Evolutionary conservation across 176 grass and related monocot species (phyloP).

Genomic region (Ensete ventricosum): DNA sequence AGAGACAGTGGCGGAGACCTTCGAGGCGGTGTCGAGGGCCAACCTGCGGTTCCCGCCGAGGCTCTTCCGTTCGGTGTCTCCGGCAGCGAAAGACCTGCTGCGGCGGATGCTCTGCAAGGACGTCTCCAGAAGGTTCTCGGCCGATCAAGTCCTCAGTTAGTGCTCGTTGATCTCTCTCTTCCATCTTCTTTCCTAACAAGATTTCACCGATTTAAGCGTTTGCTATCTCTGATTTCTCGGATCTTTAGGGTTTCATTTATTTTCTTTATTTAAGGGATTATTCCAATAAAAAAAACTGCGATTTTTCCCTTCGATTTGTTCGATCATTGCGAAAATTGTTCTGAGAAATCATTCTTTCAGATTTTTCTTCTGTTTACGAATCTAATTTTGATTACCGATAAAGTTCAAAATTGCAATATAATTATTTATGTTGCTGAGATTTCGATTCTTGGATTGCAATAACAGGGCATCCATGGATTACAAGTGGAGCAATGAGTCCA

Average conservation of each 20-base stretch:
- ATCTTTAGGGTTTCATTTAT: not conserved
- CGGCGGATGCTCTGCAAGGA: constrained; percentile 75
- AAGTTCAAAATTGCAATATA: not conserved
- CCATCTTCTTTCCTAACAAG: not conserved
- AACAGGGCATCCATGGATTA: constrained; percentile 15
- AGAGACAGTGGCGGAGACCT: constrained; percentile 37
- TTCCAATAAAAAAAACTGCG: no score
- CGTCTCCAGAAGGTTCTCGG: constrained; percentile 51
- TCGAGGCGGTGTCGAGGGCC: constrained; percentile 48
- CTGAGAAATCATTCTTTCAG: no score
- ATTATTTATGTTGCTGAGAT: not conserved
- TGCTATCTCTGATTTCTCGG: not conserved
- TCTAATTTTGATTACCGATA: not conserved
- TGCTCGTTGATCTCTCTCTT: not conserved
- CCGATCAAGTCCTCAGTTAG: constrained; percentile 63
- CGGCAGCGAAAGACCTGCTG: constrained; percentile 67
- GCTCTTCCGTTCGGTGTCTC: constrained; percentile 44
- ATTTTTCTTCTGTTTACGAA: not conserved
- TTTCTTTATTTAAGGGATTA: no score
- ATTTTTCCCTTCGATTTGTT: no score
- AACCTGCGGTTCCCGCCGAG: constrained; percentile 54
- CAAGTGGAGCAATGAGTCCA: not conserved
- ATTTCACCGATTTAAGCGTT: not conserved
- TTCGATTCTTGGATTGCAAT: not conserved
- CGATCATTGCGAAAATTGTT: no score